A percentile compares a stretch with the other conserved stretches of the same genome.
These are phyloP conservation scores for Penicillium fimorum DNA, from an alignment of 495 filamentous ascomycete species.

Conservation along the genomic window DNA sequence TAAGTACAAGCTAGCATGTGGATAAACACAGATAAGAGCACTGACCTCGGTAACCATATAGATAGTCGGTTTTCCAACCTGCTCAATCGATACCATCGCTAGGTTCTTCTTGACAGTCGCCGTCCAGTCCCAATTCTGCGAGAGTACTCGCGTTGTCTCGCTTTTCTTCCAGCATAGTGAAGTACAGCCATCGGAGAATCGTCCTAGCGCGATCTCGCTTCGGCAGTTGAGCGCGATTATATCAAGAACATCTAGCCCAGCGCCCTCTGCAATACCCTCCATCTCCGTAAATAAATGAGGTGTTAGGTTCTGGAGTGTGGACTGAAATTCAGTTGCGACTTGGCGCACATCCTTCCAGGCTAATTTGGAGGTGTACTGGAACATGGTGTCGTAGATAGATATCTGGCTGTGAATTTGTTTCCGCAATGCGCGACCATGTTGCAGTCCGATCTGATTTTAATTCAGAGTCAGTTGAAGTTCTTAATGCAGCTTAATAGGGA, in stretches of 20 bases:
- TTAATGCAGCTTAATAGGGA: not conserved
- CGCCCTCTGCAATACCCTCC: conserved; percentile 59
- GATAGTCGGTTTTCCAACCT: conserved; percentile 46
- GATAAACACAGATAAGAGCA: not conserved
- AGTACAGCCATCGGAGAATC: conserved; percentile 65
- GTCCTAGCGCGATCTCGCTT: conserved; percentile 65
- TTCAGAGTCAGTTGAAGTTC: not conserved
- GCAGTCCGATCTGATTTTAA: conserved; percentile 48
- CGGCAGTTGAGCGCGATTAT: conserved; percentile 67
- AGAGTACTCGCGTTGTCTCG: conserved; percentile 43
- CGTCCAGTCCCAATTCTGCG: conserved; percentile 70
- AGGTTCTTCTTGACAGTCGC: conserved; percentile 50
- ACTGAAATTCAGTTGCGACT: conserved; percentile 46
- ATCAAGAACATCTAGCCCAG: conserved; percentile 49
- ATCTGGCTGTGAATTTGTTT: conserved; percentile 48
- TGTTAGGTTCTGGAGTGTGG: conserved; percentile 35
- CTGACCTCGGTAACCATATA: conserved; percentile 46
- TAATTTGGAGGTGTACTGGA: conserved; percentile 47
- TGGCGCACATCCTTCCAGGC: conserved; percentile 49
- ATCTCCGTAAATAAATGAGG: conserved; percentile 55
- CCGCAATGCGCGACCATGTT: conserved; percentile 51
- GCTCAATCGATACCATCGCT: conserved; percentile 53
- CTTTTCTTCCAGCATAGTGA: conserved; percentile 52
- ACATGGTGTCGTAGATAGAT: conserved; percentile 51
- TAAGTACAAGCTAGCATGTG: not conserved